Percentiles rank a stretch among this genome's conserved stretches.
Conservation (phyloP, 805 yeast species). For the Wickerhamomyces alni region DNA sequence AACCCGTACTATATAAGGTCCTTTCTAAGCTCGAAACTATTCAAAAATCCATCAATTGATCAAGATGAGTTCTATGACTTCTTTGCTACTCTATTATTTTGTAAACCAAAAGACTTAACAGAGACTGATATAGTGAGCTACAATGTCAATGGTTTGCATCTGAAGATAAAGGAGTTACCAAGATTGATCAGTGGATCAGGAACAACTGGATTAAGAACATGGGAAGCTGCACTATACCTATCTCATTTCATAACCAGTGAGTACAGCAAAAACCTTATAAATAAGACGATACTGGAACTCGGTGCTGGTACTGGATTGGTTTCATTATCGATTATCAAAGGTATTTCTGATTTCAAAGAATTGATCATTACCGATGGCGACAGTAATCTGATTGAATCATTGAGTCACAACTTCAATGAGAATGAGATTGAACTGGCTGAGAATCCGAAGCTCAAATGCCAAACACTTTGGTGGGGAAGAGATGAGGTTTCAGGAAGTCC, state of each 20-base stretch:
- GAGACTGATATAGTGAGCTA: slow-evolving; percentile 28
- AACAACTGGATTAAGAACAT: slow-evolving; percentile 84
- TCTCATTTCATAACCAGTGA: slow-evolving; percentile 39
- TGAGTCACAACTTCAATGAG: slow-evolving; percentile 36
- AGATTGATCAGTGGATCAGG: slow-evolving; percentile 64
- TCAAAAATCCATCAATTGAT: slow-evolving; percentile 28
- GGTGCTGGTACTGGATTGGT: slow-evolving; percentile 92
- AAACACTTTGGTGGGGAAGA: slow-evolving; percentile 55
- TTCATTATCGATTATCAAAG: slow-evolving; percentile 33
- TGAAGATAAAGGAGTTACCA: slow-evolving; percentile 53
- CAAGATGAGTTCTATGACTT: slow-evolving; percentile 34
- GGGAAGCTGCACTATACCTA: slow-evolving; percentile 85
- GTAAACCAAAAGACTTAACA: slow-evolving; percentile 21
- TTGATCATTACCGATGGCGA: slow-evolving; percentile 67
- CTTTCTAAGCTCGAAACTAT: slow-evolving; percentile 35
- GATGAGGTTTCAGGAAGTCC: slow-evolving; percentile 34
- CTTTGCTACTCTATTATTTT: slow-evolving; percentile 24
- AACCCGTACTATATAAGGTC: slow-evolving; percentile 49
- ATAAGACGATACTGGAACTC: slow-evolving; percentile 51
- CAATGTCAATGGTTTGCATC: slow-evolving; percentile 14
- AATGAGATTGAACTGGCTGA: slow-evolving; percentile 30
- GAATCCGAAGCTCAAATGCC: slow-evolving; percentile 22
- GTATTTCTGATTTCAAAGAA: slow-evolving; percentile 11
- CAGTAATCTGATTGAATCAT: slow-evolving; percentile 41
- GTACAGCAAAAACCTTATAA: slow-evolving; percentile 9